Evolutionary conservation across 345 rosid species (phyloP), one percentile per base, ranked within the genome.

Genomic region (Syzygium aromaticum): DNA sequence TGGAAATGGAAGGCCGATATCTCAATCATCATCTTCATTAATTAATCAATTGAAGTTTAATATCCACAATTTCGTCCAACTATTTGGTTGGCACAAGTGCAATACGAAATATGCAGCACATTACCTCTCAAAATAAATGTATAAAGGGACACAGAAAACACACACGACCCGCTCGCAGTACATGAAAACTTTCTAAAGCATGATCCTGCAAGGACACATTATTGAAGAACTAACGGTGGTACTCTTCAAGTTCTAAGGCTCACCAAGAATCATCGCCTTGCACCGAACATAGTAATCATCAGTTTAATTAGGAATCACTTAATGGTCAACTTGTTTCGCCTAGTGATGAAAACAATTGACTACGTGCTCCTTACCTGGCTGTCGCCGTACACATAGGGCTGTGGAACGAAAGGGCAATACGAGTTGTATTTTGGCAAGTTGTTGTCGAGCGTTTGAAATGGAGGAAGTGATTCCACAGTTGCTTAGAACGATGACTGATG

Each of bases 331-430:
- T 38, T 4, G 49, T 73, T 67, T 0, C 14, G 7, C 80, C 49
- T 0, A 19, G 80, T 9, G 14, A 73, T 11, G 38, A 33, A 73
- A 33, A 33, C 49, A 0, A 73, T 8, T 25, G 0, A 13, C 80
- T 73, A 23, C 49, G 25, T 19, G 0, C 14, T 13, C 43, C 49
- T 5, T 73, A 73, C 49, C 80, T 19, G 80, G 49, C 80, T 27
- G 12, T 38, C 25, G 7, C 21, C 12, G 49, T 5, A 10, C 80
- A 73, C 0, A 1, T 19, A 22, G 49, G 49, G 49, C 25, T 38
- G 80, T 25, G 80, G 80, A 38, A 8, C 25, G 49, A 73, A 73
- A 33, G 80, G 9, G 13, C 7, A 3, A 73, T 73, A 73, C 80
- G 80, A 19, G 23, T 11, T 10, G 14, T 73, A 73, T 27, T 9